phyloP scores from a whole-genome alignment of 2,329 filamentous ascomycete genomes.

The Sarocladium strictum region DNA sequence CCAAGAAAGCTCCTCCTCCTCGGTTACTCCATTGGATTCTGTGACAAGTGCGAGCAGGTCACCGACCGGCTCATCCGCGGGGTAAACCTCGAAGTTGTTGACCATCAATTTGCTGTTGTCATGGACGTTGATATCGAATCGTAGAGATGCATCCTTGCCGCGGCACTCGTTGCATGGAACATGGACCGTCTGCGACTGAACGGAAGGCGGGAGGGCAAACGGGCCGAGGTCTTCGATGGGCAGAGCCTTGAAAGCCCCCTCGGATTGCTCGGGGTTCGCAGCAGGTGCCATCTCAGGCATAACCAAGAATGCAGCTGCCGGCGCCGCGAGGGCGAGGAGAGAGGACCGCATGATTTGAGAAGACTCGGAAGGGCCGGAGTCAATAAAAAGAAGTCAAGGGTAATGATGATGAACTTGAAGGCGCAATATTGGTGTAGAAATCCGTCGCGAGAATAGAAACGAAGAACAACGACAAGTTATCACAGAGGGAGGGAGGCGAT shows the following conservation, averaged over 20 bases:
- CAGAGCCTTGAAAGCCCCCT: constrained; percentile 35
- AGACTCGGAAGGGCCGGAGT: constrained; percentile 1
- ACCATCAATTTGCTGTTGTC: constrained; percentile 43
- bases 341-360: constrained; percentile 26
- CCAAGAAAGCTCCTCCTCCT: constrained; percentile 41
- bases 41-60: constrained; percentile 41
- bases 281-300: constrained; percentile 36
- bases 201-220: constrained; percentile 28
- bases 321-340: constrained; percentile 26
- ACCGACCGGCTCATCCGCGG: constrained; percentile 37
- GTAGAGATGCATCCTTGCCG: constrained; percentile 37
- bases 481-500: constrained; percentile 1
- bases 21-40: constrained; percentile 29
- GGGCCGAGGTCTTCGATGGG: constrained; percentile 26
- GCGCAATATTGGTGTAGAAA: too few species aligned
- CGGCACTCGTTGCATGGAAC: constrained; percentile 51
- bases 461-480: neutral
- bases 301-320: constrained; percentile 44
- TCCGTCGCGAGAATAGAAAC: too few species aligned
- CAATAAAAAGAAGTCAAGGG: neutral
- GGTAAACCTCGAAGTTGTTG: constrained; percentile 57
- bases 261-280: constrained; percentile 29
- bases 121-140: constrained; percentile 50
- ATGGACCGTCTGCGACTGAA: constrained; percentile 33
- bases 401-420: neutral